Percentiles rank a stretch among this genome's conserved stretches.
phyloP scores from a whole-genome alignment of 345 rosid genomes.

The Limnanthes douglasii region DNA sequence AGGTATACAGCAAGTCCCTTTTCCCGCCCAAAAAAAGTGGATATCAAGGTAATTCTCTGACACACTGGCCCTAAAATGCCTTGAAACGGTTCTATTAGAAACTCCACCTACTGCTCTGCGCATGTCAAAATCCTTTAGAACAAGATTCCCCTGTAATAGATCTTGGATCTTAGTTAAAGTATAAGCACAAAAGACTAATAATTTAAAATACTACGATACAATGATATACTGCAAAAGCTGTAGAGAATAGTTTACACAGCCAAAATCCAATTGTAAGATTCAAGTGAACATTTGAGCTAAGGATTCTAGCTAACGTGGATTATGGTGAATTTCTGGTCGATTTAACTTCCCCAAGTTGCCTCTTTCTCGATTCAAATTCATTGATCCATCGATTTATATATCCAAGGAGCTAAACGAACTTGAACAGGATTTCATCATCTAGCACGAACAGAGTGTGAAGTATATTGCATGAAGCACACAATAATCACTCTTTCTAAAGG shows the following conservation, averaged over 20 bases:
- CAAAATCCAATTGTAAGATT: too few species aligned
- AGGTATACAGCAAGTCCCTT: conserved; percentile 44
- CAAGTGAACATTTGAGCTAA: too few species aligned
- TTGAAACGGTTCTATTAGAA: conserved; percentile 13
- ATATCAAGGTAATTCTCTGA: conserved; percentile 37
- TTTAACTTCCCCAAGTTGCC: too few species aligned
- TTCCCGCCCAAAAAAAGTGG: conserved; percentile 59
- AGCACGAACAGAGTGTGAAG: background rate
- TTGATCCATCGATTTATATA: too few species aligned
- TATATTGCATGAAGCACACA: conserved; percentile 2
- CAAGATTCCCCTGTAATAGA: conserved; percentile 29
- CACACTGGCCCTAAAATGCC: conserved; percentile 27
- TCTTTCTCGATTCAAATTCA: too few species aligned
- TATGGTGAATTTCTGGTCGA: too few species aligned
- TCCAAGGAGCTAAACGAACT: too few species aligned
- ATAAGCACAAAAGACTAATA: background rate
- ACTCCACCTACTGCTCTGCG: conserved; percentile 17
- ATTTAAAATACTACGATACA: too few species aligned
- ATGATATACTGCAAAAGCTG: too few species aligned
- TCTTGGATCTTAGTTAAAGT: conserved; percentile 6
- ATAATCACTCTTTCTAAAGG: conserved; percentile 1
- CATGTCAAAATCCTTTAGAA: conserved; percentile 34
- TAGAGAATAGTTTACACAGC: too few species aligned
- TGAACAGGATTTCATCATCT: conserved; percentile 5
- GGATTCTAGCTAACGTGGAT: too few species aligned